phyloP scores from a whole-genome alignment of 768 basidiomycete genomes.

The Lactarius trivialis region DNA sequence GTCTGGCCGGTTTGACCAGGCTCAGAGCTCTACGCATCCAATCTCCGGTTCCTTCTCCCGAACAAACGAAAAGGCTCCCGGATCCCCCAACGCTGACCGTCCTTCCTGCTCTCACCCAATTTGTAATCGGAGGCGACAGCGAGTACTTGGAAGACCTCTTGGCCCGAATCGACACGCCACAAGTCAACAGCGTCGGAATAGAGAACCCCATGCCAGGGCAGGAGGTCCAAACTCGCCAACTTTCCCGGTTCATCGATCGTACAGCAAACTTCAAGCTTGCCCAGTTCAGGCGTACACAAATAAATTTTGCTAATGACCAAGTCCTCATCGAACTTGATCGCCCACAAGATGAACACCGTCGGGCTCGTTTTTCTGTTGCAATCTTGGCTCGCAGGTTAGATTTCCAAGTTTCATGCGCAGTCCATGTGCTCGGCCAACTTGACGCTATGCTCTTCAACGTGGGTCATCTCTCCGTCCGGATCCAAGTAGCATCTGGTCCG shows the following conservation, averaged over 20 bases:
- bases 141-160: neutral
- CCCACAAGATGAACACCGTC: neutral
- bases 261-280: neutral
- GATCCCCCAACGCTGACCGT: neutral
- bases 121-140: neutral
- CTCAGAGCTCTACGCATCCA: neutral
- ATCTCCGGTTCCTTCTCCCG: neutral
- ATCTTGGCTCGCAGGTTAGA: too few relatives aligned
- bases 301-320: neutral
- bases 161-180: neutral
- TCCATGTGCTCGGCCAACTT: neutral
- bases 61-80: neutral
- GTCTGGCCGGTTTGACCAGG: neutral
- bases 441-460: neutral
- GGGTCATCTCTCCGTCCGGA: neutral
- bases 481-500: too few relatives aligned
- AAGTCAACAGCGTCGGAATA: neutral
- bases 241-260: neutral
- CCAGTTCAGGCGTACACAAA: neutral
- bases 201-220: neutral
- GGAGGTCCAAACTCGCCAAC: neutral
- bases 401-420: neutral
- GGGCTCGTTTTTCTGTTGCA: neutral
- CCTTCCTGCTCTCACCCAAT: neutral
- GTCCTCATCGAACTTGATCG: neutral